Conservation (phyloP, 257 asterid genomes). For the Solanum sitiens region DNA sequence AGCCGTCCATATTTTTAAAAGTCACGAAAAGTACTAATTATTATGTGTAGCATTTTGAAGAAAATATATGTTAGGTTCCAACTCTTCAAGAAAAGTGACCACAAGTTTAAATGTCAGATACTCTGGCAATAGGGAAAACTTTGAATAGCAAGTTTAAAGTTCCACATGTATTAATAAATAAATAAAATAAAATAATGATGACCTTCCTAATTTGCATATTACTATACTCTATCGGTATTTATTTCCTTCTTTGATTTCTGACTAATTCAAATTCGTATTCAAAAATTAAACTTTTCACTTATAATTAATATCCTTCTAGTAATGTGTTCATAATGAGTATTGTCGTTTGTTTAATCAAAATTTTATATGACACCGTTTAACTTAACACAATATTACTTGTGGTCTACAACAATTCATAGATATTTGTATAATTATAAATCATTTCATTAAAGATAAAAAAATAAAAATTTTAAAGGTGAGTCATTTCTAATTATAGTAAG, state of each 20-base stretch:
- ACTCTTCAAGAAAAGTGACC: neutral
- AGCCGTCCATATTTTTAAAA: neutral
- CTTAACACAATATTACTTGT: too few species aligned
- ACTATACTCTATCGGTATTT: neutral
- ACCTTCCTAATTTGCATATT: neutral
- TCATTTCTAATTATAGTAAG: too few species aligned
- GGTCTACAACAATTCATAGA: fast-evolving
- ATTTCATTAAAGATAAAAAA: too few species aligned
- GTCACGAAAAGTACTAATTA: neutral
- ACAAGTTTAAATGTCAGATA: neutral
- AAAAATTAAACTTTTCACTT: too few species aligned
- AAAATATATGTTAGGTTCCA: neutral
- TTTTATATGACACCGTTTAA: too few species aligned
- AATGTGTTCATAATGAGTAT: too few species aligned
- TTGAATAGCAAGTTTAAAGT: neutral
- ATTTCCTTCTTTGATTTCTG: too few species aligned
- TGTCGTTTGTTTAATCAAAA: too few species aligned
- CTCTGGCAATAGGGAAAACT: neutral
- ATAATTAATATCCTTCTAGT: too few species aligned
- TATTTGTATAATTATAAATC: too few species aligned
- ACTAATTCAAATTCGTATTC: neutral
- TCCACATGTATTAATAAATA: neutral
- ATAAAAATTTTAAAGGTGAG: too few species aligned
- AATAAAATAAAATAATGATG: too few species aligned
- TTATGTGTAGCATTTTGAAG: neutral